phyloP scores from a whole-genome alignment of 495 filamentous ascomycete species.

The Podospora appendiculata region DNA sequence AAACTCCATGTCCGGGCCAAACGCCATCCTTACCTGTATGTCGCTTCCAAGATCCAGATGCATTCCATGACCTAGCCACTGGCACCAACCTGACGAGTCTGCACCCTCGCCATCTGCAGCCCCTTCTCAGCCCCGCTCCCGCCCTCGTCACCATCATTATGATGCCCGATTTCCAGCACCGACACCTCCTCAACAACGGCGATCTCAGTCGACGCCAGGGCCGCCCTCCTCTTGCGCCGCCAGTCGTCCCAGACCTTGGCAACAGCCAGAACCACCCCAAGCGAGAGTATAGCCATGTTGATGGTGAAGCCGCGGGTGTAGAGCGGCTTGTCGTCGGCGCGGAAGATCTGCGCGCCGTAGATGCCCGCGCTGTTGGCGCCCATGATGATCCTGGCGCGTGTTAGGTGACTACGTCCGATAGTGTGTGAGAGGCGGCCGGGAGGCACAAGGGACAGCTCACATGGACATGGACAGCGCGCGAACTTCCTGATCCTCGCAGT shows the following conservation, averaged over 20 bases:
- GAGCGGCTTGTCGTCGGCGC: conserved; percentile 39
- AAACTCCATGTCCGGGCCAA: too few relatives aligned
- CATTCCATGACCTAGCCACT: too few relatives aligned
- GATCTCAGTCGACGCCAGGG: background rate
- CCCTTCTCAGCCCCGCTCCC: too few relatives aligned
- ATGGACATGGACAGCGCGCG: conserved; percentile 33
- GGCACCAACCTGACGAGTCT: too few relatives aligned
- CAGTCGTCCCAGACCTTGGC: conserved; percentile 20
- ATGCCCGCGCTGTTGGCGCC: conserved; percentile 47
- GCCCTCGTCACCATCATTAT: background rate
- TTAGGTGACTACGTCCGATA: background rate
- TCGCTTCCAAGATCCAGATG: too few relatives aligned
- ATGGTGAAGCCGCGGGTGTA: conserved; percentile 37
- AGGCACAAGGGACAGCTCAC: conserved; percentile 15
- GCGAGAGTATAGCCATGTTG: conserved; percentile 16
- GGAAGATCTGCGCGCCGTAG: conserved; percentile 49
- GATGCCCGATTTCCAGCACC: background rate
- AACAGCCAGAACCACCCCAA: conserved; percentile 13
- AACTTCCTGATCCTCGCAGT: conserved; percentile 24
- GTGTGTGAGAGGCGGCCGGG: background rate
- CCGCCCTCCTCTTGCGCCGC: conserved; percentile 9
- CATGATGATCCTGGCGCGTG: conserved; percentile 42
- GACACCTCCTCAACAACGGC: background rate
- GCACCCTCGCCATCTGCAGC: too few relatives aligned
- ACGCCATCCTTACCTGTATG: too few relatives aligned